These are phyloP conservation scores for Vigna hirtella DNA, from an alignment of 306 rosid species.

Conservation along the genomic window DNA sequence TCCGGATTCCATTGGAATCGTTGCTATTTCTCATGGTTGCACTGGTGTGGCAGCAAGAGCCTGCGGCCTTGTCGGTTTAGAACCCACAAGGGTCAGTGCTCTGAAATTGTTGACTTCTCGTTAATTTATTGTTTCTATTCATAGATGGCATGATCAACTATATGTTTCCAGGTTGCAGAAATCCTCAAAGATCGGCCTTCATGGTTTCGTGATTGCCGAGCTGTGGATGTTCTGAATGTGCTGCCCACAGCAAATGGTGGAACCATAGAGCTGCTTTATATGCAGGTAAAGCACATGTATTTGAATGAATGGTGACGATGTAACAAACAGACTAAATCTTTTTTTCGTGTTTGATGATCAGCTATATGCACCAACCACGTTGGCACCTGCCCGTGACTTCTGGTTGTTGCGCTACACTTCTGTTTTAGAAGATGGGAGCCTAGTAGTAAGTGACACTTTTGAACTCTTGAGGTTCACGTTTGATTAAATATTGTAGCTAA, in stretches of 20 bases:
- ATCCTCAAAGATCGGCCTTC: slow-evolving; percentile 97
- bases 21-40: slow-evolving; percentile 99
- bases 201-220: slow-evolving; percentile 98
- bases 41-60: slow-evolving; percentile 99
- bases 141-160: slow-evolving; percentile 33
- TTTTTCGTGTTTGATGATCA: slow-evolving; percentile 41
- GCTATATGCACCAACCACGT: slow-evolving; percentile 91
- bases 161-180: slow-evolving; percentile 80
- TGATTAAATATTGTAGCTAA: slow-evolving; percentile 53
- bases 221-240: slow-evolving; percentile 93
- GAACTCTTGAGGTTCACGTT: neutral
- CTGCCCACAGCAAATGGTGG: slow-evolving; percentile 97
- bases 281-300: slow-evolving; percentile 70
- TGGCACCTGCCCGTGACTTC: slow-evolving; percentile 97
- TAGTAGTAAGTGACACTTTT: slow-evolving; percentile 67
- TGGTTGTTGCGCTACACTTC: slow-evolving; percentile 97
- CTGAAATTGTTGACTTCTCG: neutral
- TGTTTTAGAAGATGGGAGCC: slow-evolving; percentile 94
- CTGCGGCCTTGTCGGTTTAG: slow-evolving; percentile 99
- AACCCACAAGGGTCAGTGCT: slow-evolving; percentile 91
- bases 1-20: slow-evolving; percentile 99
- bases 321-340: neutral
- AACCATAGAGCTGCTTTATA: slow-evolving; percentile 98
- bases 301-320: neutral
- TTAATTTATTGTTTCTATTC: slow-evolving; percentile 24